Evolutionary conservation across 2,329 filamentous ascomycete species (phyloP), one percentile per base, ranked within the genome.

Genomic region (Orbilia brochopaga): DNA sequence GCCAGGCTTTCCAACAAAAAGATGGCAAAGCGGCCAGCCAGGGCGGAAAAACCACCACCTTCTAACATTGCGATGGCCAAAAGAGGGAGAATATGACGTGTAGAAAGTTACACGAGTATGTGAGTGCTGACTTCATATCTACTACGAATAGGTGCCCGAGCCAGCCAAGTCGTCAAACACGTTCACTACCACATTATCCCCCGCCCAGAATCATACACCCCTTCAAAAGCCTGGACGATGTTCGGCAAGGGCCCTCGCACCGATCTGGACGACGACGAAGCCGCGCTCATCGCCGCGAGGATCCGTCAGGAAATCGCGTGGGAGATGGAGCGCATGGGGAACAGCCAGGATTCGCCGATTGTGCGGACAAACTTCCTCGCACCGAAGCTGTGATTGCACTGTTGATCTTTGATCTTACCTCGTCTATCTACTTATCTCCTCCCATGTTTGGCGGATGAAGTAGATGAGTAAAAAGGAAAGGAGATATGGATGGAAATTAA

Each of bases 101-200:
- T 42, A 42, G 11, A 15, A n/a, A n/a, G n/a, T n/a, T n/a, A n/a
- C n/a, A n/a, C 21, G n/a, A 8, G 17, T 48, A 19, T 48, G 21
- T 17, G 11, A 15, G 21, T 21, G 19, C 40, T 44, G 5, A 15
- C 46, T 7, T 19, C 50, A 6, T n/a, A 11, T 32, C 13, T 15
- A n/a, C 11, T 8, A 53, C 27, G 15, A 13, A 63, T 75, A 86
- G 86, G 93, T 15, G 88, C 88, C 2, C 86, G 91, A 32, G 93
- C 93, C 1, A 92, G 92, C 1, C 93, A 97, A 81, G 91, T 96
- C 15, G 92, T 97, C 1, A 89, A 90, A 21, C 93, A 97, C 79
- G 88, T 95, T 54, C 93, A 99, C 79, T 97, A 95, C 79, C 94
- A 99, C 77, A 85, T 97, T 58, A 95, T 99, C 35, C 93, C 93